These are phyloP conservation scores for Hymenoscyphus albidus DNA, from an alignment of 2,329 filamentous ascomycete species.

Conservation along the genomic window DNA sequence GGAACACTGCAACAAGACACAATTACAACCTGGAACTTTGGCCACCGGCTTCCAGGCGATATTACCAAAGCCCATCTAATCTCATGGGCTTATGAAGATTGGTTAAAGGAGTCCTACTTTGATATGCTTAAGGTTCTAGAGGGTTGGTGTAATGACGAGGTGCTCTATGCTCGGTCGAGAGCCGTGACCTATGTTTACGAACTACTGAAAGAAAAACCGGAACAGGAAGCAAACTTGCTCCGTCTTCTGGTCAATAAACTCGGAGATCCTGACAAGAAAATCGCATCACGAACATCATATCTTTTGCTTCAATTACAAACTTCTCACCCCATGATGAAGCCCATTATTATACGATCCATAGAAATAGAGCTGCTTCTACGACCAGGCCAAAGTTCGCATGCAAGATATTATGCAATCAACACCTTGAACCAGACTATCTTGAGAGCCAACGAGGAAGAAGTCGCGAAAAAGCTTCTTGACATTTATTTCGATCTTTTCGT, in stretches of 20 bases:
- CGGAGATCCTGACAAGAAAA: conserved; percentile 91
- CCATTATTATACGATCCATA: conserved; percentile 76
- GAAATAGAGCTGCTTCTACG: conserved; percentile 86
- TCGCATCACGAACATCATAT: conserved; percentile 89
- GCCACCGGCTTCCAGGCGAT: conserved; percentile 68
- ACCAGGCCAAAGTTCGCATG: conserved; percentile 79
- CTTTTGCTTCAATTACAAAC: conserved; percentile 87
- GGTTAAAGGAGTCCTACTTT: conserved; percentile 92
- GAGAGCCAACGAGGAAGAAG: conserved; percentile 73
- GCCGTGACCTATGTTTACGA: conserved; percentile 90
- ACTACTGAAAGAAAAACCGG: conserved; percentile 88
- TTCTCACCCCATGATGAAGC: conserved; percentile 90
- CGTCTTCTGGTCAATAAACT: conserved; percentile 93
- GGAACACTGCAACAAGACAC: conserved; percentile 62
- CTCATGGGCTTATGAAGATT: conserved; percentile 89
- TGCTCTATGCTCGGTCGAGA: conserved; percentile 85
- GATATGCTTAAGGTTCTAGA: conserved; percentile 89
- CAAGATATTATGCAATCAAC: conserved; percentile 94
- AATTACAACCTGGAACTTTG: conserved; percentile 57
- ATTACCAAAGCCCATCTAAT: conserved; percentile 76
- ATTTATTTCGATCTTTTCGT: conserved; percentile 94
- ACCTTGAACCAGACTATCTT: conserved; percentile 96
- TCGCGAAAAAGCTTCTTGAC: conserved; percentile 76
- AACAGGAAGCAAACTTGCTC: conserved; percentile 92
- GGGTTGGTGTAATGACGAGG: conserved; percentile 89